Evolutionary conservation across 148 eudicot species (phyloP), one percentile per base, ranked within the genome.

Genomic region (Mesembryanthemum crystallinum): DNA sequence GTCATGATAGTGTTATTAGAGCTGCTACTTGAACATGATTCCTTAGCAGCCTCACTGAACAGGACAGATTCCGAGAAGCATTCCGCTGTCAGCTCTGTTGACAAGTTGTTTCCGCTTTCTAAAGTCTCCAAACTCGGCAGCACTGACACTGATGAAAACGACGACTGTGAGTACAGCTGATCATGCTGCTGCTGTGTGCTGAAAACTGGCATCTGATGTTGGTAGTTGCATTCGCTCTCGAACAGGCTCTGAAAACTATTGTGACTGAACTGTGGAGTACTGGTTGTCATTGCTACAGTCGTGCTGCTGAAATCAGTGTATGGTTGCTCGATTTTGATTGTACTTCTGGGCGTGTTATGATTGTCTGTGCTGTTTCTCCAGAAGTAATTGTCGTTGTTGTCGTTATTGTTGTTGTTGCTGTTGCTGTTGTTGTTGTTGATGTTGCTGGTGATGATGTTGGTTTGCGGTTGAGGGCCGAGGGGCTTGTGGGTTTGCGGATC

Each of bases 401-500:
- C n/a, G n/a, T n/a, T 39, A 58, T 73, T 39, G 79, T 76, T 58
- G 63, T 21, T 29, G 65, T 57, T 30, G 24, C 45, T 28, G 54
- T 59, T 77, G 27, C 65, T 65, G 54, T 23, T 45, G 58, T 76
- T 39, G 81, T 78, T 49, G 66, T 20, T 29, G 64, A 23, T 45
- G 59, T 42, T 62, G 54, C 35, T 77, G 33, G 47, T 69, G 55
- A 61, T 80, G 37, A 65, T 61, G 54, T 58, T 79, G 64, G 79
- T 42, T 57, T 78, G 83, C 5, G 24, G n/a, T 73, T 86, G 79
- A 8, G 67, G 32, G 6, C 47, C 55, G 14, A 92, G 28, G 0
- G 83, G 91, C 78, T 87, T 81, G 79, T 93, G 98, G 30, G 98
- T 93, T 61, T 80, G 86, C 12, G 98, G 98, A 84, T 93, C 89